These are phyloP conservation scores for Phytophthora idaei DNA, from an alignment of 352 stramenopile genomes.

Conservation along the genomic window DNA sequence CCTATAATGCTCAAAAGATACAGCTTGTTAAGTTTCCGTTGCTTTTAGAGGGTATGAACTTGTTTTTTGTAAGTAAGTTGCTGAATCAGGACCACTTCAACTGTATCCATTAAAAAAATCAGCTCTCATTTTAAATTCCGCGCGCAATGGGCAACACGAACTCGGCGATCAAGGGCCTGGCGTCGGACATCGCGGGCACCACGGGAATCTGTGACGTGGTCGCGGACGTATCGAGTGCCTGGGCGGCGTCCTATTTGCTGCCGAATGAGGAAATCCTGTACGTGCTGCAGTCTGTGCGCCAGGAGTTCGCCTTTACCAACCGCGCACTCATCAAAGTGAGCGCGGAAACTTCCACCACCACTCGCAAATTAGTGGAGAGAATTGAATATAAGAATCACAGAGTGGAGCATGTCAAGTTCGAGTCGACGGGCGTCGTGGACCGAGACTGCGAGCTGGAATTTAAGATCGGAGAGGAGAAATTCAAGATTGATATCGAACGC, in stretches of 20 bases:
- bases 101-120: conserved; percentile 21
- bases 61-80: conserved; percentile 12
- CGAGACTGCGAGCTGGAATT: conserved; percentile 58
- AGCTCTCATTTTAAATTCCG: conserved; percentile 20
- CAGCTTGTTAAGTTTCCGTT: conserved; percentile 6
- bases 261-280: conserved; percentile 51
- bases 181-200: conserved; percentile 50
- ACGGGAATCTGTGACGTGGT: conserved; percentile 55
- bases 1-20: background rate
- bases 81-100: conserved; percentile 19
- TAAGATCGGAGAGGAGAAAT: conserved; percentile 22
- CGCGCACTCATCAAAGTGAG: conserved; percentile 46
- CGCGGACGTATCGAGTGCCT: conserved; percentile 29
- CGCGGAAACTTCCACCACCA: conserved; percentile 45
- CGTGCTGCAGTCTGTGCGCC: conserved; percentile 53
- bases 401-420: conserved; percentile 41
- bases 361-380: conserved; percentile 36
- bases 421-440: conserved; percentile 52
- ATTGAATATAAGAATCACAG: conserved; percentile 39
- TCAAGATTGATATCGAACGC: conserved; percentile 42
- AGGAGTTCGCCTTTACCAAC: conserved; percentile 66
- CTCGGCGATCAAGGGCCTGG: conserved; percentile 43
- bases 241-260: conserved; percentile 40
- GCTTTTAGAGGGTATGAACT: background rate
- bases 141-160: conserved; percentile 34